Percentiles rank a stretch among this genome's conserved stretches.
These are phyloP conservation scores for Xylariomycetidae sp. DNA, from an alignment of 2,329 filamentous ascomycete species.

Conservation along the genomic window DNA sequence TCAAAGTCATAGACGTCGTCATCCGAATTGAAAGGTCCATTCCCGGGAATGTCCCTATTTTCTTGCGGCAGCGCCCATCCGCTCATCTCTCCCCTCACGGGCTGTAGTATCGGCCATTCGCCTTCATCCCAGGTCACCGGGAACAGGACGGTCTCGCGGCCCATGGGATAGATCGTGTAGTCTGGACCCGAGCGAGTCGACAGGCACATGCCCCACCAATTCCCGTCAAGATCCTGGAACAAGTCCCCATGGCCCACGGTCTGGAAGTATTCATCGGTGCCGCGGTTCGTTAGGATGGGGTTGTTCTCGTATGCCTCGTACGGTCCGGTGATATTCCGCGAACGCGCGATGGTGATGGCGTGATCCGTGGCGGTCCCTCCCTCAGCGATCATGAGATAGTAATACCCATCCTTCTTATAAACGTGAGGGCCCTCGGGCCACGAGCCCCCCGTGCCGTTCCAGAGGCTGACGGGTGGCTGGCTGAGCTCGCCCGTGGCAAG, in stretches of 20 bases:
- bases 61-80: conserved; percentile 35
- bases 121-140: conserved; percentile 42
- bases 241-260: conserved; percentile 41
- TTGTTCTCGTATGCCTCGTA: conserved; percentile 38
- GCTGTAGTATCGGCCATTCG: conserved; percentile 42
- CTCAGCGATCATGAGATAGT: conserved; percentile 46
- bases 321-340: conserved; percentile 34
- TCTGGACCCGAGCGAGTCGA: conserved; percentile 38
- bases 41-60: conserved; percentile 29
- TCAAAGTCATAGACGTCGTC: conserved; percentile 17
- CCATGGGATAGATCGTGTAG: conserved; percentile 45
- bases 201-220: conserved; percentile 50
- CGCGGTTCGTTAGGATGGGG: conserved; percentile 39
- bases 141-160: conserved; percentile 43
- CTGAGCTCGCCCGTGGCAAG: conserved; percentile 30
- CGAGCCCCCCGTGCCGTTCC: conserved; percentile 40
- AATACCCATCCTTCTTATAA: conserved; percentile 38
- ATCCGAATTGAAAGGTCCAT: conserved; percentile 19
- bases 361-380: conserved; percentile 41
- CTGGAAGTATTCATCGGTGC: conserved; percentile 35
- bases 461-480: conserved; percentile 27
- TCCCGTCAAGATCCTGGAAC: conserved; percentile 37
- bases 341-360: conserved; percentile 38
- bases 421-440: conserved; percentile 43
- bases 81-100: conserved; percentile 38